Base-by-base conservation (phyloP, 352 stramenopile genomes). In the Phytopythium sindhum region DNA sequence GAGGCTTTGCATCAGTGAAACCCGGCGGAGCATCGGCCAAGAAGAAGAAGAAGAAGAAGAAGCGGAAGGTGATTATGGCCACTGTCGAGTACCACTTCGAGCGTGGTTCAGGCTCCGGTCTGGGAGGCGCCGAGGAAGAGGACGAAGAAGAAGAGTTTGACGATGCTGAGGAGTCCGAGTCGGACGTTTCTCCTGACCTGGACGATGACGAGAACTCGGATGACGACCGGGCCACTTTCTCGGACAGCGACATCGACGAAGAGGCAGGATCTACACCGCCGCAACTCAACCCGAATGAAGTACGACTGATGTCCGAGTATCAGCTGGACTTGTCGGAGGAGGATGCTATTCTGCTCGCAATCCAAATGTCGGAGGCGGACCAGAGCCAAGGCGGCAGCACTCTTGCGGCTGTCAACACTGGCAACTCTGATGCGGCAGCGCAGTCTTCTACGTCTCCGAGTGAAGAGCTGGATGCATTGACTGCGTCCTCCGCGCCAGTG, bases 321-420 rank as follows among this genome's bases (percentile, higher is more conserved):
- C 84, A 93, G 60, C 60, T 88, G 56, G 82, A 86, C 29, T 74
- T 93, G 67, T 84, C 80, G 2, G 84, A 93, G 48, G 84, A 91
- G 65, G 84, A 93, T 44, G 84, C 84, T 5, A 64, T 88, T 21
- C 57, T 82, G 21, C 60, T 90, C 69, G 84, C 80, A 9, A 77
- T 93, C 50, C 77, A 84, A 37, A 83, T 90, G 67, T 93, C 82
- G 0, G 61, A 78, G 54, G 56, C 63, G 8, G 68, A 79, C 8
- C 52, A 62, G 47, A 26, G 23, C 31, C 23, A 66, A n/a, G 24
- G 17, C 63, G 31, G 29, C 62, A 24, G 24, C 47, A 15, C 64
- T 52, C 15, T 23, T 42, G 6, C 41, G 24, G 33, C 57, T 33
- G 44, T 24, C n/a, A 56, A 17, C 31, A 58, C 2, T 33, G 11